phyloP scores from a whole-genome alignment of 805 yeast genomes.

The Pichia paraexigua region DNA sequence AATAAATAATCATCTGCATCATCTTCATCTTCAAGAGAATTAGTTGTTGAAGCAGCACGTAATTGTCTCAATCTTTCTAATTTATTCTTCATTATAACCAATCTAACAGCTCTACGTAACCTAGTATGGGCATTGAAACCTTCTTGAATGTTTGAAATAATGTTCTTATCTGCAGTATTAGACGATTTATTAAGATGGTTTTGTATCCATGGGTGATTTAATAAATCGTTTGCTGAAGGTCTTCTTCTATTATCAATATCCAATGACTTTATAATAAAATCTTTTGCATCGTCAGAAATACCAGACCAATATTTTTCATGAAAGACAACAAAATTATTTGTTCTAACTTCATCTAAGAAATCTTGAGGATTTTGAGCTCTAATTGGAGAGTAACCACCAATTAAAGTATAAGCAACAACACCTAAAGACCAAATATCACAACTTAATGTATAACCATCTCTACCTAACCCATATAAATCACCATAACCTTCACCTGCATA shows the following conservation, averaged over 20 bases:
- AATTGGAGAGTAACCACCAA: slow-evolving; percentile 92
- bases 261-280: slow-evolving; percentile 65
- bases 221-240: slow-evolving; percentile 57
- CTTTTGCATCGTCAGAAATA: slow-evolving; percentile 72
- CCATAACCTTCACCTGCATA: slow-evolving; percentile 46
- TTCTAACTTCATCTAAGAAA: slow-evolving; percentile 71
- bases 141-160: slow-evolving; percentile 72
- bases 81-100: slow-evolving; percentile 74
- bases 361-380: slow-evolving; percentile 75
- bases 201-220: slow-evolving; percentile 72
- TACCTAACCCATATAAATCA: slow-evolving; percentile 29
- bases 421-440: slow-evolving; percentile 97
- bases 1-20: slow-evolving; percentile 27
- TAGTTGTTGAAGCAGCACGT: slow-evolving; percentile 45
- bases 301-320: slow-evolving; percentile 82
- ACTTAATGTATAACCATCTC: slow-evolving; percentile 81
- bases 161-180: slow-evolving; percentile 35
- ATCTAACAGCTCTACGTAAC: slow-evolving; percentile 78
- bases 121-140: slow-evolving; percentile 79
- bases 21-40: slow-evolving; percentile 12
- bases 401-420: slow-evolving; percentile 79
- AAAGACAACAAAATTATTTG: slow-evolving; percentile 70
- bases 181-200: slow-evolving; percentile 26
- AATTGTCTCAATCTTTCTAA: slow-evolving; percentile 60
- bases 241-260: slow-evolving; percentile 60